Conservation (phyloP, 2,329 filamentous ascomycete species). For the Berkeleyomyces rouxiae region DNA sequence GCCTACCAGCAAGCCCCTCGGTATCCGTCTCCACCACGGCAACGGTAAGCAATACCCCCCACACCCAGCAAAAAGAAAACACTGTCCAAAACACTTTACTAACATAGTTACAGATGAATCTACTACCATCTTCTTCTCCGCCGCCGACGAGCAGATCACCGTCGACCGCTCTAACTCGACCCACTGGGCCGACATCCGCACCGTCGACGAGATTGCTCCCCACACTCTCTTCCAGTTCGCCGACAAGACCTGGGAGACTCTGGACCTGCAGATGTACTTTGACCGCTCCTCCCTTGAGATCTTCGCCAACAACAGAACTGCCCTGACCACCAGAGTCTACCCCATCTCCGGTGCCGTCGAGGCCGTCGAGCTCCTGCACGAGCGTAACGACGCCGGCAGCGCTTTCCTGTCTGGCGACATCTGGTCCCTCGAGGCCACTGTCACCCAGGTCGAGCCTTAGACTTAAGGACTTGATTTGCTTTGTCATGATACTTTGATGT, state of each 20-base stretch:
- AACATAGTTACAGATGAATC: slow-evolving; percentile 10
- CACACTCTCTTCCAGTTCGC: slow-evolving; percentile 11
- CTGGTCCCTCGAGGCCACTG: slow-evolving; percentile 6
- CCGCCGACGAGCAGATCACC: slow-evolving; percentile 13
- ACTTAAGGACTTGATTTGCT: neutral
- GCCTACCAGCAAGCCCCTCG: slow-evolving; percentile 5
- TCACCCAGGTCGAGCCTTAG: slow-evolving; percentile 5
- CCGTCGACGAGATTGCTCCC: slow-evolving; percentile 10
- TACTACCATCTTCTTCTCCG: slow-evolving; percentile 15
- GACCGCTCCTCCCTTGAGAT: slow-evolving; percentile 17
- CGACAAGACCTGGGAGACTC: slow-evolving; percentile 14
- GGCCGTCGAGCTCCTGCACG: slow-evolving; percentile 15
- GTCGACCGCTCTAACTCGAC: slow-evolving; percentile 15
- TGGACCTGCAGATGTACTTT: slow-evolving; percentile 15
- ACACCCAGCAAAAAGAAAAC: neutral
- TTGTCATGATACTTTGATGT: neutral
- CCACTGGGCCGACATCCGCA: slow-evolving; percentile 8
- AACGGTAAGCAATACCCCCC: slow-evolving; percentile 6
- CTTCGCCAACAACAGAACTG: slow-evolving; percentile 16
- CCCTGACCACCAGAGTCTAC: slow-evolving; percentile 16
- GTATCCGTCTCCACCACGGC: slow-evolving; percentile 9
- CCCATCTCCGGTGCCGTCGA: slow-evolving; percentile 13
- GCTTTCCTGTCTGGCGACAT: slow-evolving; percentile 10
- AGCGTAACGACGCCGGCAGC: neutral
- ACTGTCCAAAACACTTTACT: neutral